These are phyloP conservation scores for Chloropicon primus DNA, from an alignment of 139 green algal species.

Conservation along the genomic window DNA sequence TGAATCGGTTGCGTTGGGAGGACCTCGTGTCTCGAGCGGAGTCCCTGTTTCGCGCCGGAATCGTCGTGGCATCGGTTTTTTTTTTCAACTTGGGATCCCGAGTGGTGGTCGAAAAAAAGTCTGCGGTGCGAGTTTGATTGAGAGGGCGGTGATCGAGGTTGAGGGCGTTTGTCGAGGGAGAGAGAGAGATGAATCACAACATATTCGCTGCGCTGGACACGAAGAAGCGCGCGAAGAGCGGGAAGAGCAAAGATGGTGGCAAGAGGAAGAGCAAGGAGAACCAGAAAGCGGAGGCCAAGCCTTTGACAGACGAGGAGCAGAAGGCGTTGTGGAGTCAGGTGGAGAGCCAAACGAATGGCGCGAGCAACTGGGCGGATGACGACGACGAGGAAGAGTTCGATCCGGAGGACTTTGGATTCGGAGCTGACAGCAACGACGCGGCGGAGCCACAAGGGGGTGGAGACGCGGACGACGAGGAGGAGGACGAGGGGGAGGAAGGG, in stretches of 20 bases:
- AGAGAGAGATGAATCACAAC: not conserved
- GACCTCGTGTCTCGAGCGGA: no score
- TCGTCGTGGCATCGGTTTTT: no score
- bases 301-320: not conserved
- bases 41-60: no score
- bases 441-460: not conserved
- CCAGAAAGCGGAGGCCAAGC: not conserved
- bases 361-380: not conserved
- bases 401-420: not conserved
- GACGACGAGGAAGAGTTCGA: not conserved
- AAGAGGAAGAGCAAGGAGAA: not conserved
- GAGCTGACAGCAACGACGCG: not conserved
- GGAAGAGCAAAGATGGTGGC: not conserved
- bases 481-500: not conserved
- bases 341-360: not conserved
- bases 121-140: no score
- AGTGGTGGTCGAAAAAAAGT: no score
- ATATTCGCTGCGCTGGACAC: not conserved
- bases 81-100: no score
- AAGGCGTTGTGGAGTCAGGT: not conserved
- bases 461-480: not conserved
- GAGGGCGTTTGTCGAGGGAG: no score
- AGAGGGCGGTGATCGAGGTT: no score
- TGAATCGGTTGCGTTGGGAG: no score
- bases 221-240: not conserved